Percentiles rank a stretch among this genome's conserved stretches.
These are phyloP conservation scores for Candida palmyrensis DNA, from an alignment of 805 yeast genomes.

Conservation along the genomic window DNA sequence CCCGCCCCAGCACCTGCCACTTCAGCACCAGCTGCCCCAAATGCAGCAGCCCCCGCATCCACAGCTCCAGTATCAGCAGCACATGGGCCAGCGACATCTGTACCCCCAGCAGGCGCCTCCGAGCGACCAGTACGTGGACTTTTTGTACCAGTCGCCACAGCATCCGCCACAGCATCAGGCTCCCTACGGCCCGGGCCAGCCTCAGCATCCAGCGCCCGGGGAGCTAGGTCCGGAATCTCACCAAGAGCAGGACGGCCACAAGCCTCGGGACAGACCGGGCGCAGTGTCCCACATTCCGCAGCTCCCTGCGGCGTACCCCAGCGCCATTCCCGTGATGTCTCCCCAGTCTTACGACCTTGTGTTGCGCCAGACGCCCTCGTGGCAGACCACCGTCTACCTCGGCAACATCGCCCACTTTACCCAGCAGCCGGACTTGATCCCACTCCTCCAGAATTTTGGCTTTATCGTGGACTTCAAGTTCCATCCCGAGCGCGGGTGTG, in stretches of 20 bases:
- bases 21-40: background rate
- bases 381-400: slow-evolving; percentile 82
- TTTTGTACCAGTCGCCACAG: too few species aligned
- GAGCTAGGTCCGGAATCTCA: background rate
- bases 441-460: slow-evolving; percentile 75
- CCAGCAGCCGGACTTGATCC: slow-evolving; percentile 66
- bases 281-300: slow-evolving; percentile 7
- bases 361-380: slow-evolving; percentile 70
- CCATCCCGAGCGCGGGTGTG: slow-evolving; percentile 80
- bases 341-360: slow-evolving; percentile 67
- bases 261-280: too few species aligned
- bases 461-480: slow-evolving; percentile 76
- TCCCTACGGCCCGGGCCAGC: slow-evolving; percentile 9
- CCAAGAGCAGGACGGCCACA: slow-evolving; percentile 6
- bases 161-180: slow-evolving; percentile 10
- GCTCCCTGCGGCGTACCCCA: slow-evolving; percentile 5
- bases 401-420: slow-evolving; percentile 81
- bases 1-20: background rate
- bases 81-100: slow-evolving; percentile 13
- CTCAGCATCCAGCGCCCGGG: slow-evolving; percentile 4
- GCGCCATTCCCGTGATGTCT: slow-evolving; percentile 24
- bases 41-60: slow-evolving; percentile 1
- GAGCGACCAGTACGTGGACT: too few species aligned
- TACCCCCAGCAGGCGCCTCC: background rate
- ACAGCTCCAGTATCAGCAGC: slow-evolving; percentile 7